A percentile compares a stretch with the other conserved stretches of the same genome.
Conservation (phyloP, 2,329 filamentous ascomycete species). For the Byssochlamys sp. region DNA sequence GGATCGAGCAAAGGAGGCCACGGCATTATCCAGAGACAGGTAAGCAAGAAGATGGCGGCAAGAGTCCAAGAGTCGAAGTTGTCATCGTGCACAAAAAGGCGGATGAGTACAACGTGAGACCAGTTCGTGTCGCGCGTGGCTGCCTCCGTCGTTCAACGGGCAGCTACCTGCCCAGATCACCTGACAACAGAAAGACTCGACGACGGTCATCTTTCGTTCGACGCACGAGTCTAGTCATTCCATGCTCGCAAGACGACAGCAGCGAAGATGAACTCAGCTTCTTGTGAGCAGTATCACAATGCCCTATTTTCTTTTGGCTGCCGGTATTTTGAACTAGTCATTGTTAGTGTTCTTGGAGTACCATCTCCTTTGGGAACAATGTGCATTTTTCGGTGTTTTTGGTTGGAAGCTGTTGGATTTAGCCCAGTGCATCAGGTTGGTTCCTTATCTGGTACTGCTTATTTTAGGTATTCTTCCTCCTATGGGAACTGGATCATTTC, state of each 20-base stretch:
- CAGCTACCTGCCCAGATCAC: not conserved
- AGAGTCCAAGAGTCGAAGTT: not conserved
- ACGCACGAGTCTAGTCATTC: conserved; percentile 12
- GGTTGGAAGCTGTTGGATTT: not conserved
- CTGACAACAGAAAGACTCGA: not conserved
- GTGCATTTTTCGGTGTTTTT: not conserved
- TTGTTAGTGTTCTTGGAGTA: not conserved
- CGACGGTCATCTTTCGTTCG: not conserved
- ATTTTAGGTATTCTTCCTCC: not conserved
- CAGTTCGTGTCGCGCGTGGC: not conserved
- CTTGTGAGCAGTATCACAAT: conserved; percentile 12
- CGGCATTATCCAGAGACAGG: not conserved
- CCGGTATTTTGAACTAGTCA: not conserved
- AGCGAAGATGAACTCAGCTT: conserved; percentile 33
- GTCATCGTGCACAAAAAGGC: not conserved
- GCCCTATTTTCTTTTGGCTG: not conserved
- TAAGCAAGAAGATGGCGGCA: not conserved
- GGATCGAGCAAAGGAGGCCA: not conserved
- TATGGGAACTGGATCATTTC: not conserved
- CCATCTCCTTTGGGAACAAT: not conserved
- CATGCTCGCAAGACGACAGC: conserved; percentile 20
- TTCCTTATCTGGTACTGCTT: not conserved
- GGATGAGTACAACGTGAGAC: not conserved
- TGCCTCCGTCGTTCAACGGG: not conserved
- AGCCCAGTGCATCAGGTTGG: not conserved